Base-by-base conservation (phyloP, 345 rosid genomes). In the Sonneratia caseolaris region DNA sequence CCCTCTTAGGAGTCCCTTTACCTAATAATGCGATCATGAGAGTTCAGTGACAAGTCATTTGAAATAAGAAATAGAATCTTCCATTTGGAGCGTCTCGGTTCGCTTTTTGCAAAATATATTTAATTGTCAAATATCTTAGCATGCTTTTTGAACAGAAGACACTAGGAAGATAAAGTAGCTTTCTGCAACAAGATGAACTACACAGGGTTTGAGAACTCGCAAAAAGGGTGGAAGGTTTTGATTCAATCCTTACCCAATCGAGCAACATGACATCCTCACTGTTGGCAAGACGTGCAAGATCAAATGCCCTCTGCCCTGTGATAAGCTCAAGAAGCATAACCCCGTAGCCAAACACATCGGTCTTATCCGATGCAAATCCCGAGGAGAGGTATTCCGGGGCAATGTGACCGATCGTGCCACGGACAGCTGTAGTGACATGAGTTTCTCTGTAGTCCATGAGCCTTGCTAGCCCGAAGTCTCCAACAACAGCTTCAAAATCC, bases 391-490 rank as follows among this genome's bases (percentile, higher is more conserved):
- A 51, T 1, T 73, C 71, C 8, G 57, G 71, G 37, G 56, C 37
- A 12, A 68, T 68, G 36, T 68, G 55, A 2, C 57, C 71, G 16
- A 35, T 13, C 1, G 68, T 72, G 69, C 68, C 59, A 16, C 35
- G 5, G 36, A 64, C 43, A 9, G 9, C 13, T 7, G 1, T 72
- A 21, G 24, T 72, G 32, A 64, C 45, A 19, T 64, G 12, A 19
- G 42, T 38, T 16, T 24, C 32, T 24, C 27, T 12, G 42, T 40
- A 0, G 32, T 37, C 12, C 42, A 32, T 47, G 10, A 38, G 40
- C 51, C 36, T 66, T 1, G 70, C 76, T 37, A 64, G 56, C 69
- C 75, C 75, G 16, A 72, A 72, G 45, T 72, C 70, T 19, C 70
- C 45, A 9, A 72, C 21, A 32, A 35, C 47, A 5, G 73, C 51